phyloP scores from a whole-genome alignment of 164 flowering plant species.

The Vitis riparia region DNA sequence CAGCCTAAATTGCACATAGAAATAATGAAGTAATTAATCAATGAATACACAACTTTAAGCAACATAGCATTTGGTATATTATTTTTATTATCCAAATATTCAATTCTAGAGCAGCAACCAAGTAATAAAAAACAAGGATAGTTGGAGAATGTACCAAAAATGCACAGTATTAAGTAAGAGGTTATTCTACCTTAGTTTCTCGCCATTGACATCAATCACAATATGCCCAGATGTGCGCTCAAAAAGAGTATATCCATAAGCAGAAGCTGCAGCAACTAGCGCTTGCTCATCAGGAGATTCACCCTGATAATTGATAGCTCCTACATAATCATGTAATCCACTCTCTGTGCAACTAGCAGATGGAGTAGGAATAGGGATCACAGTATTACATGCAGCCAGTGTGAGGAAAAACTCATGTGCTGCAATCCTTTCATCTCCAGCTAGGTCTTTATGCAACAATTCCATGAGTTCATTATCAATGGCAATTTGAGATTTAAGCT shows the following conservation, averaged over 20 bases:
- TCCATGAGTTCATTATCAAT: slow-evolving; percentile 61
- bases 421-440: slow-evolving; percentile 55
- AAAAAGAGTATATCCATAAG: slow-evolving; percentile 90
- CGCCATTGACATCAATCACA: slow-evolving; percentile 78
- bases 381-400: slow-evolving; percentile 92
- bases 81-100: not conserved
- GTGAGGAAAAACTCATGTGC: slow-evolving; percentile 91
- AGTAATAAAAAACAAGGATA: not conserved
- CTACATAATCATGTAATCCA: slow-evolving; percentile 31
- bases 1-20: slow-evolving; percentile 39
- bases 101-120: not conserved
- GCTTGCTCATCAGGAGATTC: slow-evolving; percentile 99
- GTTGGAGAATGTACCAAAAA: not conserved
- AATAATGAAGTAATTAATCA: not conserved
- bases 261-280: slow-evolving; percentile 85
- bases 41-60: not conserved
- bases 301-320: slow-evolving; percentile 77
- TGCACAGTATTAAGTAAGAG: slow-evolving; percentile 3
- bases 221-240: slow-evolving; percentile 98
- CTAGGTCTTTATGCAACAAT: slow-evolving; percentile 51
- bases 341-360: slow-evolving; percentile 19
- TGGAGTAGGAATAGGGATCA: slow-evolving; percentile 59
- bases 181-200: slow-evolving; percentile 63
- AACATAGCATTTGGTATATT: not conserved
- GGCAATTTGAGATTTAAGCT: slow-evolving; percentile 53